Evolutionary conservation across 192 early-diverging fungal species (phyloP).

Genomic region (Paraglomus brasilianum): DNA sequence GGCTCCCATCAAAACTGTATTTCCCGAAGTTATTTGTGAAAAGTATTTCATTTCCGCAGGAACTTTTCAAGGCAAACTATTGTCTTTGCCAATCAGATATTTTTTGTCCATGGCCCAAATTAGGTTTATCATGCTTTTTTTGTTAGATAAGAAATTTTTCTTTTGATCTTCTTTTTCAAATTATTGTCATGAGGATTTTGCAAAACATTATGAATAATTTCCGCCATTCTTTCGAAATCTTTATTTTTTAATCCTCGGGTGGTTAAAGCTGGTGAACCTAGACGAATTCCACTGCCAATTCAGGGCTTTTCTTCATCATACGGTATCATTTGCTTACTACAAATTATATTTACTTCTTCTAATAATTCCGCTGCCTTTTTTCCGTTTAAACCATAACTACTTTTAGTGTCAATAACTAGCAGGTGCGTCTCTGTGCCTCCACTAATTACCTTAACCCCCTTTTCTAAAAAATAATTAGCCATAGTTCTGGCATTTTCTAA

Average conservation of each 20-base stretch:
- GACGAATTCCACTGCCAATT: neutral
- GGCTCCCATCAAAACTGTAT: constrained; percentile 5
- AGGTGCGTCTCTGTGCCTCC: constrained; percentile 7
- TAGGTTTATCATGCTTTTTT: constrained; percentile 13
- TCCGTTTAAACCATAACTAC: constrained; percentile 6
- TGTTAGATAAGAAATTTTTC: no score
- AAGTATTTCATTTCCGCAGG: constrained; percentile 12
- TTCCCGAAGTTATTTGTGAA: constrained; percentile 3
- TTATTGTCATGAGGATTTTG: no score
- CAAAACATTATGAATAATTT: no score
- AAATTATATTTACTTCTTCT: neutral
- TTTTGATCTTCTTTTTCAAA: no score
- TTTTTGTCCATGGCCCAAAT: constrained; percentile 19
- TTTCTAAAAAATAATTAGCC: neutral
- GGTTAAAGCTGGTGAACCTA: constrained; percentile 16
- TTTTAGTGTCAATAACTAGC: constrained; percentile 6
- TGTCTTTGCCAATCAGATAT: constrained; percentile 11
- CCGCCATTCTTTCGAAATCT: neutral
- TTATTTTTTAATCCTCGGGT: neutral
- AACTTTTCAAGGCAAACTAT: constrained; percentile 7
- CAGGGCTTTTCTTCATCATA: constrained; percentile 15
- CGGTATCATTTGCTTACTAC: constrained; percentile 5
- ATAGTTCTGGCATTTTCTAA: constrained; percentile 4
- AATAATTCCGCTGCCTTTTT: neutral
- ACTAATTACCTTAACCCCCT: constrained; percentile 7